Conservation (phyloP, 257 asterid species). For the Solanum tarijense region DNA sequence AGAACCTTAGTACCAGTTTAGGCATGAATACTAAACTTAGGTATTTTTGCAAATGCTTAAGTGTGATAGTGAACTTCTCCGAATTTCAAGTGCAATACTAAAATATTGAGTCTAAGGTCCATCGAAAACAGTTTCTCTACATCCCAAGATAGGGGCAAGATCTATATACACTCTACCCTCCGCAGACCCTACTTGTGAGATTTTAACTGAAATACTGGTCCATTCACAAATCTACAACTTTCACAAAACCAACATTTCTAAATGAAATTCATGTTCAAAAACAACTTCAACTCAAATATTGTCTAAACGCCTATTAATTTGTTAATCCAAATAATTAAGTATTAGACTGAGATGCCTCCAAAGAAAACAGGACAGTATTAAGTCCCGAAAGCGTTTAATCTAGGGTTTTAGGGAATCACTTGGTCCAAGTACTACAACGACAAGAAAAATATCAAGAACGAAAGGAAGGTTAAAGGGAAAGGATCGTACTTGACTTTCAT, state of each 20-base stretch:
- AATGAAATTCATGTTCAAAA: background rate
- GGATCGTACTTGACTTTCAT: slow-evolving; percentile 75
- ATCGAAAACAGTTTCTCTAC: background rate
- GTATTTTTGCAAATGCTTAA: background rate
- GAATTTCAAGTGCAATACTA: background rate
- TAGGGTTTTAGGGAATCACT: slow-evolving; percentile 20
- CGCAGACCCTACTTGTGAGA: background rate
- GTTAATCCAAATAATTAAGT: background rate
- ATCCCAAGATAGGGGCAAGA: background rate
- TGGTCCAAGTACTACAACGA: background rate
- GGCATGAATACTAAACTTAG: background rate
- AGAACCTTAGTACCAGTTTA: background rate
- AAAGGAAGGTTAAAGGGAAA: background rate
- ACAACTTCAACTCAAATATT: background rate
- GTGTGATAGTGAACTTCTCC: background rate
- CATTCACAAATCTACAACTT: background rate
- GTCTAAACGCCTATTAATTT: background rate
- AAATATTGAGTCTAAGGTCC: background rate
- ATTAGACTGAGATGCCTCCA: background rate
- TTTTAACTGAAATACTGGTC: background rate
- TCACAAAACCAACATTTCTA: background rate
- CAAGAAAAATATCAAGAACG: background rate
- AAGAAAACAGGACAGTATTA: background rate
- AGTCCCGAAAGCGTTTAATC: background rate
- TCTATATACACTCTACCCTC: background rate